Base-by-base conservation (phyloP, 1,284 basidiomycete species). In the Puccinia horiana region DNA sequence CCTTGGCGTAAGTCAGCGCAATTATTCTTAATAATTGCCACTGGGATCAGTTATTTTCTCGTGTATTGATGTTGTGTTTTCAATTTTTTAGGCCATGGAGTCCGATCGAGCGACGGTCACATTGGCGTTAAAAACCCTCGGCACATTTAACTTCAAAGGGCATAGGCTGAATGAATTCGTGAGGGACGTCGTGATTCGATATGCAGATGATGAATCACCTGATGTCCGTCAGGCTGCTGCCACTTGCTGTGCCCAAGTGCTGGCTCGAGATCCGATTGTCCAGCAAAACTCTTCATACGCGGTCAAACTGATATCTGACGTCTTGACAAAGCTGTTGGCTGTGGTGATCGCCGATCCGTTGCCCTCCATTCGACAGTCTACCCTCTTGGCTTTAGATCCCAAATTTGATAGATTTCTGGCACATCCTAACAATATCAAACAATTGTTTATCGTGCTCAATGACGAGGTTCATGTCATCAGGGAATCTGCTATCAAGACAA, bases 261-360 rank as follows among this genome's bases (percentile, higher is more conserved):
- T 98, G 86, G 92, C 96, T 82, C 92, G 93, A 83, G 97, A 99
- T 87, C 96, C 96, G 0, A 98, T 99, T 83, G 96, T 94, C 87
- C 95, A 94, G 85, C 96, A 98, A 88, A 93, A 94, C 26, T 97
- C 95, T 88, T 95, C 93, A 85, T 94, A 98, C 87, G 94, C 96
- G 5, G 96, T 98, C 83, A 95, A 98, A 86, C 93, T 99, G 83
- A 96, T 99, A 86, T 96, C 95, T 86, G 97, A 99, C 84, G 96
- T 99, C 26, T 90, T 99, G 63, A 96, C 98, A 87, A 99, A 99
- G 88, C 90, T 99, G 23, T 89, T 99, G 83, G 97, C 95, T 0
- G 95, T 98, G 52, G 97, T 94, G 20, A 97, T 99, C 81, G 96
- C 97, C 26, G 97, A 99, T 89, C 95, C 96, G 94, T 94, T 95